Base-by-base conservation (phyloP, 1,284 basidiomycete genomes). In the Tilletiopsis washingtonensis region DNA sequence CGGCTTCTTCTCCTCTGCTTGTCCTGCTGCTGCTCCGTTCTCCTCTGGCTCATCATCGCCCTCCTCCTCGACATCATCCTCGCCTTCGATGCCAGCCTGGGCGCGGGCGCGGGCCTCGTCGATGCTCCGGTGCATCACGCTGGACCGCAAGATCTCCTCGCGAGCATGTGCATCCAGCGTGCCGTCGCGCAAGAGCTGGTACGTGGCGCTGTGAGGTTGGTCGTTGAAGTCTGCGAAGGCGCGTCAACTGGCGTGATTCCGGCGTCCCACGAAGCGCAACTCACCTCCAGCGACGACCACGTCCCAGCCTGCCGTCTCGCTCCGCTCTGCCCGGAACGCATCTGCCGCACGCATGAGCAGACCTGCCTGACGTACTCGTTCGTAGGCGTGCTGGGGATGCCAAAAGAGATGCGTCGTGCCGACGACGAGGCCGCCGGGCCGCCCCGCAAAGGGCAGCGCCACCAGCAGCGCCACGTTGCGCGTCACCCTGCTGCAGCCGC, bases 401-500 rank as follows among this genome's bases (percentile, higher is more conserved):
- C 91, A 96, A 75, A 97, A 96, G 5, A 85, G 78, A 76, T 85
- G 89, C 0, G 88, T 89, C 0, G 90, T 93, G 1, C 82, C 88
- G 4, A 90, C 76, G 40, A 91, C 75, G 36, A 87, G 69, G 15
- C 85, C 83, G 19, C 75, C 17, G 1, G 25, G 34, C 3, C 15
- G 4, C 9, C 1, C 27, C 1, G 37, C 40, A 5, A 54, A 46
- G 6, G 46, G 46, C 7, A 73, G 49, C 0, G 67, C 67, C 5
- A 63, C 61, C 23, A 73, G 56, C 20, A 70, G 59, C 2, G 57
- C 62, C 17, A 66, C 56, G 15, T 68, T 67, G 14, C 66, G 47
- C 0, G 63, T 67, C 17, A 63, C 45, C 11, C 62, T 42, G 4
- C 63, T 61, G 39, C 57, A 56, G 9, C 49, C 62, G 2, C 54